Conservation (phyloP, 1,284 basidiomycete species). For the Anthracocystis panici-leucophaei region DNA sequence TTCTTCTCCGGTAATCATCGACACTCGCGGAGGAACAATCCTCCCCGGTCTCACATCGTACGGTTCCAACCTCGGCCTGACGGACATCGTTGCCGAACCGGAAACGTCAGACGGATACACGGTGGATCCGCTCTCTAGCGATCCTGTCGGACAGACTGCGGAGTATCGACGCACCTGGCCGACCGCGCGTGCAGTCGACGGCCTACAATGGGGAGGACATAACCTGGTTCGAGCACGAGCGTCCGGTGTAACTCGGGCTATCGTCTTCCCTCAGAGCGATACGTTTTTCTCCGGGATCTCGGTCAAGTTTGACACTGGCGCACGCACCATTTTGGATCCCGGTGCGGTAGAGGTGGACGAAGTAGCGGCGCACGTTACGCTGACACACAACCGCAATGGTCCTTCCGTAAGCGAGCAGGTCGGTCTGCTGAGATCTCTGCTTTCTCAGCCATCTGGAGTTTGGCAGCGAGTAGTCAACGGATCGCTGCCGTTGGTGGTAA, state of each 20-base stretch:
- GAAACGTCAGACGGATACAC: conserved; percentile 52
- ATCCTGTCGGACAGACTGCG: conserved; percentile 14
- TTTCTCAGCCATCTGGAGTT: conserved; percentile 69
- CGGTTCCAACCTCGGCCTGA: conserved; percentile 58
- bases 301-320: conserved; percentile 50
- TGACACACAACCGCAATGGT: conserved; percentile 72
- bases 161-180: conserved; percentile 34
- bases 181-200: conserved; percentile 52
- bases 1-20: conserved; percentile 13
- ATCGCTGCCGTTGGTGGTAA: conserved; percentile 77
- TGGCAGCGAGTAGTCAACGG: conserved; percentile 69
- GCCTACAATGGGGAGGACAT: conserved; percentile 58
- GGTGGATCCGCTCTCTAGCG: conserved; percentile 20
- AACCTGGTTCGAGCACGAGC: conserved; percentile 70
- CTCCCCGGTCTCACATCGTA: conserved; percentile 56
- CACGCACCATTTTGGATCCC: conserved; percentile 72
- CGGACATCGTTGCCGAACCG: conserved; percentile 58
- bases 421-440: conserved; percentile 76
- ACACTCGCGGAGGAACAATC: conserved; percentile 42
- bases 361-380: conserved; percentile 79
- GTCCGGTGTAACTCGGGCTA: conserved; percentile 76
- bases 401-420: conserved; percentile 78
- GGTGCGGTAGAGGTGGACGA: conserved; percentile 77
- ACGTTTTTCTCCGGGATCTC: conserved; percentile 74
- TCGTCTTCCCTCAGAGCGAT: conserved; percentile 69